A percentile compares a stretch with the other conserved stretches of the same genome.
Evolutionary conservation across 305 asterid genomes (phyloP).

Genomic region (Withania somnifera): DNA sequence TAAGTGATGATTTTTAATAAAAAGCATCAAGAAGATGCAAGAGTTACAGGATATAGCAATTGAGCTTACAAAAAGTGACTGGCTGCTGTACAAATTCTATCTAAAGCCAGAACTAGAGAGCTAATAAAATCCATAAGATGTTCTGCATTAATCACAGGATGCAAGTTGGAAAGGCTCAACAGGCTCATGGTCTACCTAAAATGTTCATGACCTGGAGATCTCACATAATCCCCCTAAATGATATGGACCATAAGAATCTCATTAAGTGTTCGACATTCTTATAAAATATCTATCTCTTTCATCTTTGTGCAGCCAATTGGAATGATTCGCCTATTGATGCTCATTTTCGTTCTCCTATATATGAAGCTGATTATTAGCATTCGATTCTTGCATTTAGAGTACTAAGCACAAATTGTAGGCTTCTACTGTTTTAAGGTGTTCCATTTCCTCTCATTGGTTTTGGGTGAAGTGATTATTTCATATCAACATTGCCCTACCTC

Average conservation of each 20-base stretch:
- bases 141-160: too few relatives aligned
- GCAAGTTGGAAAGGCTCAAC: too few relatives aligned
- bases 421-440: background rate
- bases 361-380: background rate
- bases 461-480: background rate
- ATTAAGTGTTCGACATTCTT: background rate
- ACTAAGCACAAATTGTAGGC: background rate
- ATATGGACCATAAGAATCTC: background rate
- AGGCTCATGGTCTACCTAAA: conserved; percentile 5
- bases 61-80: too few relatives aligned
- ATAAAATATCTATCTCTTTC: background rate
- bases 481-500: background rate
- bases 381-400: background rate
- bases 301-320: background rate
- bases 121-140: too few relatives aligned
- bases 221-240: background rate
- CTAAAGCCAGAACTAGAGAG: too few relatives aligned
- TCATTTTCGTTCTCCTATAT: background rate
- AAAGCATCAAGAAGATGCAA: too few relatives aligned
- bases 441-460: background rate
- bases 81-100: too few relatives aligned
- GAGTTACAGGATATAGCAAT: too few relatives aligned
- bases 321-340: background rate
- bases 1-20: too few relatives aligned
- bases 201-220: conserved; percentile 5